These are phyloP conservation scores for Amanita rubescens DNA, from an alignment of 768 basidiomycete species.

Conservation along the genomic window DNA sequence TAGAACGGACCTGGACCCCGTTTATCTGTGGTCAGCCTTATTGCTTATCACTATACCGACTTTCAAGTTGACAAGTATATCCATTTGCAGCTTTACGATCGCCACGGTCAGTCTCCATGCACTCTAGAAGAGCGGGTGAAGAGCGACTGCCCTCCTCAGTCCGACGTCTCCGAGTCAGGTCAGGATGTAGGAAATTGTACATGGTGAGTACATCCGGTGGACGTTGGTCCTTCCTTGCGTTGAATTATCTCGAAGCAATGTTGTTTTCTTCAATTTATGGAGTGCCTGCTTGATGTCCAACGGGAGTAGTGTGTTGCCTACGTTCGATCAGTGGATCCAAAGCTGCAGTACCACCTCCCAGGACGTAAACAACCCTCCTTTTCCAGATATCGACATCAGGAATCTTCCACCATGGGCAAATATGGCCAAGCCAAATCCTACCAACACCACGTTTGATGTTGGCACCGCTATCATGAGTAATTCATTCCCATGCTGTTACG, in stretches of 20 bases:
- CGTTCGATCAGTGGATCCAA: slow-evolving; percentile 2
- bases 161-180: neutral
- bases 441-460: slow-evolving; percentile 4
- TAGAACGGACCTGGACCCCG: neutral
- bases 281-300: slow-evolving; percentile 4
- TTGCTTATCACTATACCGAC: neutral
- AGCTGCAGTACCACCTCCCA: neutral
- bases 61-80: neutral
- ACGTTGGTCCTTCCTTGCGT: neutral
- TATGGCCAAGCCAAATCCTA: neutral
- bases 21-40: neutral
- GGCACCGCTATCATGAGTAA: slow-evolving; percentile 1
- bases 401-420: neutral
- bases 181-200: neutral
- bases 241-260: neutral
- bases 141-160: neutral
- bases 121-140: neutral
- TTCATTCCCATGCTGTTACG: neutral
- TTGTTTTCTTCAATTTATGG: slow-evolving; percentile 7
- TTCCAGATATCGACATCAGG: neutral
- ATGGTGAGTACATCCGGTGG: neutral
- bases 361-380: neutral
- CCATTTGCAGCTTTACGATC: neutral
- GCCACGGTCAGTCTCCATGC: slow-evolving; percentile 1
- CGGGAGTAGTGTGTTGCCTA: neutral